Evolutionary conservation across 257 asterid species (phyloP).

Genomic region (Thymus mandschuricus): DNA sequence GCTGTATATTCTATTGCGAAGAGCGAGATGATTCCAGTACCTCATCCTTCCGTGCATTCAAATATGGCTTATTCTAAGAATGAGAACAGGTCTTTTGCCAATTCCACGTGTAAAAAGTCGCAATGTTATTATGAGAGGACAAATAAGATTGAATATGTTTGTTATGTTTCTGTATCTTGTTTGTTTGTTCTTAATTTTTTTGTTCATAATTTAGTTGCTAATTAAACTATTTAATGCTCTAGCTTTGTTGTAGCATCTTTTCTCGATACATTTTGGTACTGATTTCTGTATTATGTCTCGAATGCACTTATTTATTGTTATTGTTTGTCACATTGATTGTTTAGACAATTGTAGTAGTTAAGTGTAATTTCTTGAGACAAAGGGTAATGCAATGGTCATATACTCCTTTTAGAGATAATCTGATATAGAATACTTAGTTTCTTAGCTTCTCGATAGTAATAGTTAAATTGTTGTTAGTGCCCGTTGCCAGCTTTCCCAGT

Average conservation of each 20-base stretch:
- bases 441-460: slow-evolving; percentile 3
- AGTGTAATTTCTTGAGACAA: slow-evolving; percentile 25
- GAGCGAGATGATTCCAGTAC: slow-evolving; percentile 80
- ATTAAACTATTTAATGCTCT: slow-evolving; percentile 28
- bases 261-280: slow-evolving; percentile 39
- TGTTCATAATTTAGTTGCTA: slow-evolving; percentile 35
- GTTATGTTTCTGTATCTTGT: slow-evolving; percentile 12
- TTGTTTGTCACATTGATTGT: slow-evolving; percentile 28
- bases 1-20: slow-evolving; percentile 77
- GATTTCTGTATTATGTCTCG: slow-evolving; percentile 34
- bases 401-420: slow-evolving; percentile 29
- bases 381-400: slow-evolving; percentile 9
- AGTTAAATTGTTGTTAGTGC: slow-evolving; percentile 52
- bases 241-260: slow-evolving; percentile 34
- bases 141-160: slow-evolving; percentile 43
- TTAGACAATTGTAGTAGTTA: slow-evolving; percentile 22
- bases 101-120: slow-evolving; percentile 62
- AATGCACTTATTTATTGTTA: slow-evolving; percentile 29
- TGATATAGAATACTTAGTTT: slow-evolving; percentile 30
- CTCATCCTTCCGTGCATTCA: slow-evolving; percentile 61
- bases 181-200: slow-evolving; percentile 22
- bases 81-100: slow-evolving; percentile 97
- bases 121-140: slow-evolving; percentile 47
- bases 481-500: slow-evolving; percentile 54
- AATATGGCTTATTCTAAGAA: slow-evolving; percentile 83